phyloP scores from a whole-genome alignment of 257 asterid genomes.

The Handroanthus guayacan region DNA sequence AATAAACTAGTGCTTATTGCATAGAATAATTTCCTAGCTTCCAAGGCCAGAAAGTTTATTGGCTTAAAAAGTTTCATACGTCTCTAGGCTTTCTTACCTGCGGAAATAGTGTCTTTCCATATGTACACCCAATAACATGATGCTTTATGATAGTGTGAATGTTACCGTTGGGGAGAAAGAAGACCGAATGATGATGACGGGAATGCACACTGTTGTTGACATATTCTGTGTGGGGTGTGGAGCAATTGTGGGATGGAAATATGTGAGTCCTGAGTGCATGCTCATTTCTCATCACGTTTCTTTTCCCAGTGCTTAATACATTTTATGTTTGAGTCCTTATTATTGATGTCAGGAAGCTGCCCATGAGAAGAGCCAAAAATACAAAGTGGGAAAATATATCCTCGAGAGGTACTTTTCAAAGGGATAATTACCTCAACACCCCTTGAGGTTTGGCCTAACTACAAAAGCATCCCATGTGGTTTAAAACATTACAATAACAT shows the following conservation, averaged over 20 bases:
- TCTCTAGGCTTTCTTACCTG: slow-evolving; percentile 21
- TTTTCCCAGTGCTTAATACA: slow-evolving; percentile 5
- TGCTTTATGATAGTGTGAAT: slow-evolving; percentile 64
- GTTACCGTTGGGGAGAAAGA: slow-evolving; percentile 74
- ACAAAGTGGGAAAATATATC: slow-evolving; percentile 84
- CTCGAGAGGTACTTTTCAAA: slow-evolving; percentile 67
- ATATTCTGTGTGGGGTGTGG: slow-evolving; percentile 86
- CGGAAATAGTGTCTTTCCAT: slow-evolving; percentile 19
- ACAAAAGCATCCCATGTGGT: too few relatives aligned
- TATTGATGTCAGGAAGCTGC: slow-evolving; percentile 64
- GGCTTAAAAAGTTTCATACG: background rate
- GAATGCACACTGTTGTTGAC: slow-evolving; percentile 84
- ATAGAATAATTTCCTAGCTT: background rate
- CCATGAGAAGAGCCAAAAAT: slow-evolving; percentile 59
- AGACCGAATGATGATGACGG: slow-evolving; percentile 81
- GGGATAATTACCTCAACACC: too few relatives aligned
- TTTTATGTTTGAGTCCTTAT: slow-evolving; percentile 4
- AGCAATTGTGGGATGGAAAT: slow-evolving; percentile 92
- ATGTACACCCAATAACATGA: slow-evolving; percentile 32
- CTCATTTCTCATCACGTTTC: background rate
- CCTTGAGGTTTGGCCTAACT: too few relatives aligned
- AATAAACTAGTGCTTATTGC: background rate
- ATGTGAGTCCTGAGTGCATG: slow-evolving; percentile 47
- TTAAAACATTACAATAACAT: too few relatives aligned
- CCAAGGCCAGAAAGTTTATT: slow-evolving; percentile 2